Conservation (phyloP, 192 early-diverging fungal genomes). For the Coemansia sp. region DNA sequence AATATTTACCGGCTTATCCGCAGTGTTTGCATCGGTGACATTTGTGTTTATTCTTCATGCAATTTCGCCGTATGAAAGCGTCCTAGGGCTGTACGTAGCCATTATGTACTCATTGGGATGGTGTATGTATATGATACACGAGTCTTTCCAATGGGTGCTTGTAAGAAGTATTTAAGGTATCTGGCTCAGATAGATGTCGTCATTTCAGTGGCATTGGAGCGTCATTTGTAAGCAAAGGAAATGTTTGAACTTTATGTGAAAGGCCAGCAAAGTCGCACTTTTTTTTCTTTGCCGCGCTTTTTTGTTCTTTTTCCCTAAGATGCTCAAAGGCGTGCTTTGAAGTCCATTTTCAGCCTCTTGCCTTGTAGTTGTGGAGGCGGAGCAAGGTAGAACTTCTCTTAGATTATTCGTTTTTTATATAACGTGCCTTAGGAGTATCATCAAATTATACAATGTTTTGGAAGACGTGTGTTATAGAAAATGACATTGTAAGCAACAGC, state of each 20-base stretch:
- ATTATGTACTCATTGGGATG: not conserved
- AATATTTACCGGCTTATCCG: not conserved
- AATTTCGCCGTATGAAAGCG: not conserved
- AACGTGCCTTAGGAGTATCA: too few species aligned
- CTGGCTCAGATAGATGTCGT: not conserved
- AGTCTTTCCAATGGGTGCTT: not conserved
- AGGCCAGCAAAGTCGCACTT: too few species aligned
- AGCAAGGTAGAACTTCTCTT: too few species aligned
- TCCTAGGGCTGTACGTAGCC: not conserved
- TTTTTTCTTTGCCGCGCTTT: too few species aligned
- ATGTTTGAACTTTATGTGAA: too few species aligned
- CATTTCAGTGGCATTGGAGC: too few species aligned
- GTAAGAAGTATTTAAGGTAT: not conserved
- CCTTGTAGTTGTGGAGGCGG: too few species aligned
- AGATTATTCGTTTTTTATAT: too few species aligned
- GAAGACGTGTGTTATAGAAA: not conserved
- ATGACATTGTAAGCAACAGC: not conserved
- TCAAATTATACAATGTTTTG: not conserved
- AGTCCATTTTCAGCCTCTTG: too few species aligned
- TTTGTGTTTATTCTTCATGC: not conserved
- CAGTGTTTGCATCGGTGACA: not conserved
- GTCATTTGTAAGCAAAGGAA: too few species aligned
- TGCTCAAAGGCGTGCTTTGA: too few species aligned
- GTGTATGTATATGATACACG: constrained; percentile 1
- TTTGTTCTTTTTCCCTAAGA: too few species aligned